Conservation (phyloP, 1,139 yeast genomes). For the Suhomyces yuchorum region DNA sequence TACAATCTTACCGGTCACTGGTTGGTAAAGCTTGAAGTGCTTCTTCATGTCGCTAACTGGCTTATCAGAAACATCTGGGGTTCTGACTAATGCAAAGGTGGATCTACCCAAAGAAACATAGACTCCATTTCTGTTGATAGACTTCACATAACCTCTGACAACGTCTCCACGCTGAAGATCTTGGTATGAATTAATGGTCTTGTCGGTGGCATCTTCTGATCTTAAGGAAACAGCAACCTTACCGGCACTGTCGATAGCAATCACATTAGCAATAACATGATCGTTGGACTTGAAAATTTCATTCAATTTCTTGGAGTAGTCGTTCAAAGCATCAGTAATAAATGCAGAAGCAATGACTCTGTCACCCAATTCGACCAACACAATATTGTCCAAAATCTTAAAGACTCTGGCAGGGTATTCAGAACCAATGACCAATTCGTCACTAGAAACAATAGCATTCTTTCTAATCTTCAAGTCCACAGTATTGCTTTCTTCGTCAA, state of each 20-base stretch:
- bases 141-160: slow-evolving; percentile 77
- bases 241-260: slow-evolving; percentile 57
- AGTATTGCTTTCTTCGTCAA: slow-evolving; percentile 56
- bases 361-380: slow-evolving; percentile 67
- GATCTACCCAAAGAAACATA: slow-evolving; percentile 76
- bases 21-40: slow-evolving; percentile 67
- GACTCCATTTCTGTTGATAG: slow-evolving; percentile 75
- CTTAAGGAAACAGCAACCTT: slow-evolving; percentile 70
- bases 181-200: slow-evolving; percentile 46
- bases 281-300: slow-evolving; percentile 58
- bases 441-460: slow-evolving; percentile 39
- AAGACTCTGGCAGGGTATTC: slow-evolving; percentile 66
- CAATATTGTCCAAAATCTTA: slow-evolving; percentile 61
- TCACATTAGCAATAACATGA: slow-evolving; percentile 62
- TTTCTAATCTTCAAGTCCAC: slow-evolving; percentile 56
- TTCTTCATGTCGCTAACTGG: slow-evolving; percentile 87
- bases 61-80: slow-evolving; percentile 79
- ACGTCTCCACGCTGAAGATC: slow-evolving; percentile 71
- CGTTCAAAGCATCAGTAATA: slow-evolving; percentile 78
- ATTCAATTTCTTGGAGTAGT: slow-evolving; percentile 58
- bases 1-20: slow-evolving; percentile 74
- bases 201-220: slow-evolving; percentile 49
- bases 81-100: slow-evolving; percentile 78
- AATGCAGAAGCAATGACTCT: slow-evolving; percentile 65
- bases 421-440: slow-evolving; percentile 60